Evolutionary conservation across 2,329 filamentous ascomycete genomes (phyloP).

Genomic region (Colletotrichum graminicola): DNA sequence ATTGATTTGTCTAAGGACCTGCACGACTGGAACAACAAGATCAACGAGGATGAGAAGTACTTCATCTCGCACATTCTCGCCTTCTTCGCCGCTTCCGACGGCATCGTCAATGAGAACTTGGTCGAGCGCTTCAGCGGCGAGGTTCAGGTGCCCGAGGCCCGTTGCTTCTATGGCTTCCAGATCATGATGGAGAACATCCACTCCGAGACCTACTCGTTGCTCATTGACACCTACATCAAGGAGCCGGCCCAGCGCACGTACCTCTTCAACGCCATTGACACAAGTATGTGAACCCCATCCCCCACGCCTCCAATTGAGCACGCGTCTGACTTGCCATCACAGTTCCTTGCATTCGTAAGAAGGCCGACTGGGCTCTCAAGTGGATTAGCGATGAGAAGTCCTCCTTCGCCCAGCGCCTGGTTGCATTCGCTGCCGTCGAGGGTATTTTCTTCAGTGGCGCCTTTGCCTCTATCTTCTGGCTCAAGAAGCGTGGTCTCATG

Average conservation of each 20-base stretch:
- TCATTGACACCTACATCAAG: slow-evolving; percentile 99
- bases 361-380: slow-evolving; percentile 95
- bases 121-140: slow-evolving; percentile 97
- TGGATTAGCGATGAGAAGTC: slow-evolving; percentile 97
- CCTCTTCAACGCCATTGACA: slow-evolving; percentile 98
- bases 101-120: slow-evolving; percentile 99
- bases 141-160: slow-evolving; percentile 96
- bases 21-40: slow-evolving; percentile 98
- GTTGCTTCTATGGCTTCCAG: slow-evolving; percentile 99
- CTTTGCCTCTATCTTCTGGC: slow-evolving; percentile 99
- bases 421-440: slow-evolving; percentile 97
- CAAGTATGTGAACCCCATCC: slow-evolving; percentile 72
- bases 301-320: slow-evolving; percentile 66
- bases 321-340: slow-evolving; percentile 8
- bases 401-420: slow-evolving; percentile 93
- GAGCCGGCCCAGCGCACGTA: slow-evolving; percentile 93
- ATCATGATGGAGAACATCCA: slow-evolving; percentile 99
- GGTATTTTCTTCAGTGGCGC: slow-evolving; percentile 99
- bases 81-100: slow-evolving; percentile 98
- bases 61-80: slow-evolving; percentile 99
- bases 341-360: slow-evolving; percentile 97
- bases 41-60: slow-evolving; percentile 97
- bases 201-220: slow-evolving; percentile 98
- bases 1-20: slow-evolving; percentile 99
- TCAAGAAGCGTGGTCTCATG: slow-evolving; percentile 99